A percentile compares a stretch with the other conserved stretches of the same genome.
Evolutionary conservation across 1,284 basidiomycete species (phyloP).

Genomic region (Hemileccinum hortonii): DNA sequence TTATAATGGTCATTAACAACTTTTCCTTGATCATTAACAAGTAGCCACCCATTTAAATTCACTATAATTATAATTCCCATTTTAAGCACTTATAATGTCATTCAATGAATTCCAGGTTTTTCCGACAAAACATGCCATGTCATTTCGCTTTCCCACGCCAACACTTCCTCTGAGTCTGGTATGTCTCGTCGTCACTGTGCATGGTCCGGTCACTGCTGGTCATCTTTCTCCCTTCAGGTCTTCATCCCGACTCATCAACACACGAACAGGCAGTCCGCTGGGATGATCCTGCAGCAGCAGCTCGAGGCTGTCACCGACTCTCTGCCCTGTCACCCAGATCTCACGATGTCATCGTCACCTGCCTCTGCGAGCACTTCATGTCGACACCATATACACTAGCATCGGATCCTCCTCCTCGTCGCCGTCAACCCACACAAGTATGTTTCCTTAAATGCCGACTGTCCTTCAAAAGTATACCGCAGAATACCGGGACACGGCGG

Average conservation of each 20-base stretch:
- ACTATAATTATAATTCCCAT: too few species aligned
- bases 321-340: constrained; percentile 53
- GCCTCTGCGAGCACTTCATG: constrained; percentile 84
- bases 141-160: too few species aligned
- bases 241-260: too few species aligned
- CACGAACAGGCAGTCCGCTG: constrained; percentile 39
- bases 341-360: constrained; percentile 80
- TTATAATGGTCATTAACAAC: too few species aligned
- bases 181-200: too few species aligned
- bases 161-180: too few species aligned
- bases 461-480: constrained; percentile 81
- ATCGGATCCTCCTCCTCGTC: constrained; percentile 73
- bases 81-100: too few species aligned
- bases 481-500: constrained; percentile 65
- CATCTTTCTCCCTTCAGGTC: constrained; percentile 31
- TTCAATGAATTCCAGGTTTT: too few species aligned
- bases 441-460: constrained; percentile 74
- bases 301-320: constrained; percentile 69
- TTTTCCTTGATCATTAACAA: too few species aligned
- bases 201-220: constrained; percentile 24
- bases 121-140: too few species aligned
- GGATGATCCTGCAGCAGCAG: constrained; percentile 56
- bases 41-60: too few species aligned
- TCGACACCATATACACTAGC: constrained; percentile 77
- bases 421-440: constrained; percentile 90